Base-by-base conservation (phyloP, 169 alveolate genomes). In the Blepharisma undulans region DNA sequence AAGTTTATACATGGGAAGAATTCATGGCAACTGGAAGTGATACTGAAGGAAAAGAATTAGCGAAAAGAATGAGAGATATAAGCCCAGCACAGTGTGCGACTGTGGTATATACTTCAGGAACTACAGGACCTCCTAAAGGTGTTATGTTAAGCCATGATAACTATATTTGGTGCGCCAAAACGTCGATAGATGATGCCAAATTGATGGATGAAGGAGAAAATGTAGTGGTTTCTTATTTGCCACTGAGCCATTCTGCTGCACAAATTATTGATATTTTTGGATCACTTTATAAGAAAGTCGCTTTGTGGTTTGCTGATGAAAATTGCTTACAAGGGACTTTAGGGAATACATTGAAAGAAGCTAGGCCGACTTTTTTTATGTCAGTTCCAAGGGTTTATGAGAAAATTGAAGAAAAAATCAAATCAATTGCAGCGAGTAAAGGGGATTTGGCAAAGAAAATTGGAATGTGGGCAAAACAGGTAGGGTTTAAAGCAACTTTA, bases 371-470 rank as follows among this genome's bases (percentile, higher is more conserved):
- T 4, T 82, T 95, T 79, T 97, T 97, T 92, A 93, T 97, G 30
- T 97, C 95, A 74, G 98, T 96, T 10, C 99, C 99, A 3, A 92
- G 99, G 77, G 96, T 97, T 1, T 97, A 97, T 97, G 99, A 97
- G 92, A 97, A 97, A 88, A 94, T 97, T 30, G 97, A 96, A 80
- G 97, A 95, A 72, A 92, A 92, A 86, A 87, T 97, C 80, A 90
- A 92, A 80, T 97, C 84, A n/a, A 80, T 95, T 22, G 97, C 95
- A 5, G 95, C 93, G 7, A 34, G 82, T 19, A 91, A 92, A 29
- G 81, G 93, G 30, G 76, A 82, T 27, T 34, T 92, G 21, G 80
- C 94, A 86, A 86, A 91, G 34, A 34, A 82, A 22, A 90, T 95
- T 60, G 95, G 95, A 10, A 91, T 80, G 16, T 96, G 98, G 97